Evolutionary conservation across 495 filamentous ascomycete genomes (phyloP), one percentile per base, ranked within the genome.

Genomic region (Neurospora sp.): DNA sequence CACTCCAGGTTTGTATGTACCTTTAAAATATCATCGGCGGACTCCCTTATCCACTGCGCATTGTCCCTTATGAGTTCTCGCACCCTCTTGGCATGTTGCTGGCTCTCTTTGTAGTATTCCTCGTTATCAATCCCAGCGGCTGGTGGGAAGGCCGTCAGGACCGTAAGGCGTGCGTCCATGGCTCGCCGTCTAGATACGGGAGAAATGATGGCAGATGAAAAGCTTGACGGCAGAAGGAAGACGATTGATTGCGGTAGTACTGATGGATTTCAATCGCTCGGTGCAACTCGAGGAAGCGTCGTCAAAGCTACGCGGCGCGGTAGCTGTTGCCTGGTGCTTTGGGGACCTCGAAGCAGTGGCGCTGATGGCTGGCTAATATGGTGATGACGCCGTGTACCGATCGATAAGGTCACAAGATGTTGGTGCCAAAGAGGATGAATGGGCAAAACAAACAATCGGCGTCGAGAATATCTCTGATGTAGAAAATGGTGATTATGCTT

Each of bases 111-210:
- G 71, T 85, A 71, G 76, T 81, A 80, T 35, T 68, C 22, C 20
- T 74, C 74, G 45, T 80, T 71, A 69, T 71, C 44, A 48, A 74
- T 20, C 38, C 72, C 71, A 53, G 42, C 75, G 72, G 61, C 74
- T 40, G 81, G 77, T 68, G 84, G 84, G 74, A 85, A 85, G 48
- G 80, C 76, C 68, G 83, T 76, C 20, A 86, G 80, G 39, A 77
- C 75, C 61, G 79, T 72, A 20, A 79, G 82, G 71, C 75, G 74
- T 53, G 78, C 76, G 42, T 84, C 82, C 83, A 85, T 85, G 74
- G 59, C 53, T 72, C 37, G 31, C 14, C 37, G 38, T 45, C 40
- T 20, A 10, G 39, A 45, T 39, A 14, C 68, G 44, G 71, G 39
- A 72, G 37, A 65, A 4, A 31, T 31, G 18, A 14, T 40, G 61